Conservation (phyloP, 225 moss, liverwort and hornwort genomes). For the Marchantia paleacea region DNA sequence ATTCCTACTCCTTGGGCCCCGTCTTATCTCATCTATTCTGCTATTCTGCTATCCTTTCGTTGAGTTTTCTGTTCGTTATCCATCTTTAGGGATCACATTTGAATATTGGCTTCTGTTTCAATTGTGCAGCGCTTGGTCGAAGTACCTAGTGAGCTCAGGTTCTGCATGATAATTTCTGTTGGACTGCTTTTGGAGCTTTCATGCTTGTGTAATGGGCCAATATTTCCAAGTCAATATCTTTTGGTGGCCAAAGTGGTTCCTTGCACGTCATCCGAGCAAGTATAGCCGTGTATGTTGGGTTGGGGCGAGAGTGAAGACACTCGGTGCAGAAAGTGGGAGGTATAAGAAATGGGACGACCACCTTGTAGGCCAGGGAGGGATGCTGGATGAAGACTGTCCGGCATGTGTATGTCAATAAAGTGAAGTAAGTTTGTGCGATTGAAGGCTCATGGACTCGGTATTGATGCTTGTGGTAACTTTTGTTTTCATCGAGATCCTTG, state of each 20-base stretch:
- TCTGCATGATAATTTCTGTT: background rate
- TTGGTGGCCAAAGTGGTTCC: background rate
- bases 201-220: background rate
- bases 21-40: background rate
- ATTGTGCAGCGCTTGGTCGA: background rate
- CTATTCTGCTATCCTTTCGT: background rate
- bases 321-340: background rate
- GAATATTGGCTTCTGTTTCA: background rate
- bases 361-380: background rate
- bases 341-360: background rate
- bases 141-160: background rate
- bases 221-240: background rate
- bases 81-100: background rate
- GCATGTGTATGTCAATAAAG: background rate
- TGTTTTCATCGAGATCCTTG: background rate
- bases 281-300: background rate
- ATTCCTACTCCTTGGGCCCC: background rate
- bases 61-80: background rate
- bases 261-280: background rate
- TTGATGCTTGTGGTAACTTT: background rate
- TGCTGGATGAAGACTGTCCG: background rate
- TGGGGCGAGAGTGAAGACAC: background rate
- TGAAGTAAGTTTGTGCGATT: conserved; percentile 11
- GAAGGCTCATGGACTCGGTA: background rate
- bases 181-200: no score